These are phyloP conservation scores for Choiromyces venosus DNA, from an alignment of 495 filamentous ascomycete species.

Conservation along the genomic window DNA sequence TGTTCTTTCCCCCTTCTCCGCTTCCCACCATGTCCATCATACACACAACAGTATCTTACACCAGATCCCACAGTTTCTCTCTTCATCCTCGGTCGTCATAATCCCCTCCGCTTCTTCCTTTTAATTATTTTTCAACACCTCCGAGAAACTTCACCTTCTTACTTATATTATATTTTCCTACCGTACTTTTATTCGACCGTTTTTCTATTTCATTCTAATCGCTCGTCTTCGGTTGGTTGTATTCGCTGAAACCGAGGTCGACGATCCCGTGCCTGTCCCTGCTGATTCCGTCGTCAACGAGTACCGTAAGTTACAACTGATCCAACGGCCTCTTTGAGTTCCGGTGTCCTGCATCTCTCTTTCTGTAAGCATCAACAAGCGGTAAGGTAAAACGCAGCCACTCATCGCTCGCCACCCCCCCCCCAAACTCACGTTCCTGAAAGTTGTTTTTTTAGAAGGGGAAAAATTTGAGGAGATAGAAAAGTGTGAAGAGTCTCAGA, in stretches of 20 bases:
- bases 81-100: conserved; percentile 3
- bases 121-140: background rate
- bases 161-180: background rate
- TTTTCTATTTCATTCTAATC: conserved; percentile 19
- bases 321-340: background rate
- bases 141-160: background rate
- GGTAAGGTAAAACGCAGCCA: conserved; percentile 33
- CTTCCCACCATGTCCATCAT: background rate
- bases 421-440: conserved; percentile 14
- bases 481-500: background rate
- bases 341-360: conserved; percentile 25
- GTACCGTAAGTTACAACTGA: background rate
- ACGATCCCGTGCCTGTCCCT: conserved; percentile 16
- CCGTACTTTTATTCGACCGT: background rate
- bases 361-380: conserved; percentile 19
- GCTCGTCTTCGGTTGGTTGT: background rate
- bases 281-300: conserved; percentile 17
- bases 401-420: conserved; percentile 31
- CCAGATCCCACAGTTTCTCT: background rate
- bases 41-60: background rate
- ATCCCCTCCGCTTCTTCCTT: conserved; percentile 5
- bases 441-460: background rate
- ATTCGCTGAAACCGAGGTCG: background rate
- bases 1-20: background rate
- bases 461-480: background rate